Percentiles rank a stretch among this genome's conserved stretches.
phyloP scores from a whole-genome alignment of 495 filamentous ascomycete genomes.

The Glarea lozoyensis region DNA sequence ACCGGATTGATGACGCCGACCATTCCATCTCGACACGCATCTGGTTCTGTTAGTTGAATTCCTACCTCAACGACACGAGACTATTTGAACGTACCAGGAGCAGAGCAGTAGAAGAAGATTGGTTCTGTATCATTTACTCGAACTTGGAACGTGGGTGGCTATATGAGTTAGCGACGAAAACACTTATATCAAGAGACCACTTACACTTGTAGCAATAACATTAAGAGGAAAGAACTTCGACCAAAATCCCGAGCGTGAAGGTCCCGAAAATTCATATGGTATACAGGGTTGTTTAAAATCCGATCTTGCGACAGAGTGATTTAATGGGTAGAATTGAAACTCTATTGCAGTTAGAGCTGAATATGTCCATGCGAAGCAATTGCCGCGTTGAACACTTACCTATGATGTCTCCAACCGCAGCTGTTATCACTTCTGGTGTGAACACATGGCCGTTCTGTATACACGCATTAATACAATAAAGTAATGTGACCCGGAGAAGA shows the following conservation, averaged over 20 bases:
- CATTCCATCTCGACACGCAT: conserved; percentile 36
- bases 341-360: no score
- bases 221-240: conserved; percentile 30
- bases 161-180: background rate
- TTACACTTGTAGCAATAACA: conserved; percentile 27
- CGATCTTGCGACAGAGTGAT: conserved; percentile 49
- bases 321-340: conserved; percentile 51
- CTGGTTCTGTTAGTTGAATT: no score
- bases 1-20: conserved; percentile 41
- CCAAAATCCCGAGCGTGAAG: conserved; percentile 35
- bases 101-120: conserved; percentile 54
- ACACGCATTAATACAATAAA: background rate
- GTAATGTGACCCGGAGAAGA: background rate
- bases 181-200: conserved; percentile 1
- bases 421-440: conserved; percentile 7
- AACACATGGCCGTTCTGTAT: conserved; percentile 11
- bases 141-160: conserved; percentile 40
- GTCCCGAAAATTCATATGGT: conserved; percentile 41
- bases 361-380: no score
- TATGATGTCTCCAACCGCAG: conserved; percentile 14
- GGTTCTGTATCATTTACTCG: conserved; percentile 47
- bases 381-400: conserved; percentile 3
- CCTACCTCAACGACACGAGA: no score
- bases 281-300: conserved; percentile 49
- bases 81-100: no score